Base-by-base conservation (phyloP, 1,284 basidiomycete genomes). In the Ganoderma leucocontextum region DNA sequence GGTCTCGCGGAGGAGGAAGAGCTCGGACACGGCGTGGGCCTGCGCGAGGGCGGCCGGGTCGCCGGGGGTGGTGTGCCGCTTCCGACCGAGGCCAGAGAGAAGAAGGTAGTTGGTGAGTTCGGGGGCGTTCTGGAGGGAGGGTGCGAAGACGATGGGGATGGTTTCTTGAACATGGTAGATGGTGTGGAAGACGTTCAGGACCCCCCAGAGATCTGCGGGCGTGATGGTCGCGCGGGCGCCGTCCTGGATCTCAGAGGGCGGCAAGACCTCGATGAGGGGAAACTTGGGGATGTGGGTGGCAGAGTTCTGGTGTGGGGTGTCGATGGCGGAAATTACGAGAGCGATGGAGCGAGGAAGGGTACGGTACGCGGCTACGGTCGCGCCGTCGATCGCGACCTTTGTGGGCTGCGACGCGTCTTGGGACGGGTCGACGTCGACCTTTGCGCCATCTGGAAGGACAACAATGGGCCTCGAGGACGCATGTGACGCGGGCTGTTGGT, bases 1-100 rank as follows among this genome's bases (percentile, higher is more conserved):
- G 2, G 83, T 76, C 1, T 80, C 78, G 49, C 85, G 79, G 17
- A 80, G 79, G 62, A 88, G 78, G 74, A 85, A 85, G 59, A 83
- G 67, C 17, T 77, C 75, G 17, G 78, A 75, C 49, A 70, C 70
- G 12, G 71, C 10, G 8, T 60, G 49, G 60, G 62, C 66, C 44
- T 70, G 70, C 13, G 71, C 29, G 6, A 55, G 42, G 64, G 62
- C 66, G 19, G 67, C 61, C 19, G 59, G 47, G 68, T 68, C 67
- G 41, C 41, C 77, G 65, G 39, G 75, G 73, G 10, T 79, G 72
- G 59, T 71, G 61, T 70, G 71, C 13, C 69, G 69, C 55, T 67
- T 72, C 53, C 71, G 66, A 4, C 69, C 71, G 61, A 72, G 67
- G 17, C 71, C 71, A 19, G 67, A 65, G 53, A 60, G 59, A 60